These are phyloP conservation scores for Cnidoscolus chayamansa DNA, from an alignment of 441 rosid species.

Conservation along the genomic window DNA sequence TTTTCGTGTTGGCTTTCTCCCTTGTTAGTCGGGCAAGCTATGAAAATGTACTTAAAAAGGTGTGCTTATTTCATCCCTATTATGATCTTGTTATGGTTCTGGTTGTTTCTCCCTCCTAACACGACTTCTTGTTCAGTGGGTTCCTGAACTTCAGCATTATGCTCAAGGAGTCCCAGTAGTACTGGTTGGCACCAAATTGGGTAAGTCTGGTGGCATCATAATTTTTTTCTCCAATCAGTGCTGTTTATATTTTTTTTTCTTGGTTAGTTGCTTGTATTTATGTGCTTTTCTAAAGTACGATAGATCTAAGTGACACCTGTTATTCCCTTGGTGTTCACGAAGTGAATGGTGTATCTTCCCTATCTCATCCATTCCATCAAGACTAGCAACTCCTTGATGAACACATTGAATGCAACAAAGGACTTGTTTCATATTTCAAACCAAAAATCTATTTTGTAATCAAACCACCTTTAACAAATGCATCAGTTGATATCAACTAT, in stretches of 20 bases:
- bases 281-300: neutral
- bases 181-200: constrained; percentile 91
- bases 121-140: constrained; percentile 50
- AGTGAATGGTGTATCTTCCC: neutral
- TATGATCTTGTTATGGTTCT: constrained; percentile 1
- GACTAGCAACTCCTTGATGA: no score
- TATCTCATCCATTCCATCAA: neutral
- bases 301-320: neutral
- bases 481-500: neutral
- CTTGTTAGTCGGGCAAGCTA: constrained; percentile 93
- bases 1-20: constrained; percentile 94
- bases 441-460: neutral
- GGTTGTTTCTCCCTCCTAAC: constrained; percentile 1
- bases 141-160: constrained; percentile 94
- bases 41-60: constrained; percentile 92
- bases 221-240: neutral
- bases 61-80: constrained; percentile 19
- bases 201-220: constrained; percentile 36
- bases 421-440: neutral
- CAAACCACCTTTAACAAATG: neutral
- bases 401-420: neutral
- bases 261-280: neutral
- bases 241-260: neutral
- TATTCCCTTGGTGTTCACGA: neutral
- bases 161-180: constrained; percentile 89